Evolutionary conservation across 495 filamentous ascomycete species (phyloP).

Genomic region (Daldinia childiae): DNA sequence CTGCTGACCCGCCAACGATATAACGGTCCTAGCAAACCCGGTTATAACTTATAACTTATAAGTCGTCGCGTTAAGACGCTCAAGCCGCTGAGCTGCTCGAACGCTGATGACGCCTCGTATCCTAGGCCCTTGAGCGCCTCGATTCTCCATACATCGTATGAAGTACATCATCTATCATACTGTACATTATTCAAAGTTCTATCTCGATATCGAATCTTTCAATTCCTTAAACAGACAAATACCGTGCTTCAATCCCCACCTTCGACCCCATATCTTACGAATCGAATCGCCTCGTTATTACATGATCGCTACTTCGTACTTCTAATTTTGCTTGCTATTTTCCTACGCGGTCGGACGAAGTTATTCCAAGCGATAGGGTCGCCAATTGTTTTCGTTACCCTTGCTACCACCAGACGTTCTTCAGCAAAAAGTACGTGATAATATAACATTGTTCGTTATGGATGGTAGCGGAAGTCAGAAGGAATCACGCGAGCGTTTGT

Average conservation of each 20-base stretch:
- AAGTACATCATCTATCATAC: neutral
- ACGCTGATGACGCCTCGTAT: constrained; percentile 34
- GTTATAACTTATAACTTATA: constrained; percentile 20
- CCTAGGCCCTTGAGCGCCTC: constrained; percentile 25
- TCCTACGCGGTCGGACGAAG: neutral
- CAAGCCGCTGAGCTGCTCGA: constrained; percentile 32
- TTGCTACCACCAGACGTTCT: neutral
- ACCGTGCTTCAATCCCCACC: neutral
- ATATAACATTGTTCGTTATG: constrained; percentile 23
- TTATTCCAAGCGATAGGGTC: neutral
- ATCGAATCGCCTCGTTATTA: neutral
- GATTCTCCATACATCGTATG: constrained; percentile 2
- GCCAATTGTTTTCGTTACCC: neutral
- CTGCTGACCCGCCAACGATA: constrained; percentile 13
- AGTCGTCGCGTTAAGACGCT: constrained; percentile 33
- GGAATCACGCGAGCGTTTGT: constrained; percentile 45
- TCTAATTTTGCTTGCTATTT: neutral
- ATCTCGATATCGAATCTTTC: constrained; percentile 27
- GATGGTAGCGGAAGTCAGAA: constrained; percentile 29
- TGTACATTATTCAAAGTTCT: neutral
- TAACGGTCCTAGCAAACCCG: constrained; percentile 25
- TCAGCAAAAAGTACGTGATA: neutral
- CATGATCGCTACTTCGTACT: neutral
- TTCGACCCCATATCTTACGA: neutral
- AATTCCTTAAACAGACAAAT: constrained; percentile 1